phyloP scores from a whole-genome alignment of 1,284 basidiomycete genomes.

The Apiotrichum gamsii region DNA sequence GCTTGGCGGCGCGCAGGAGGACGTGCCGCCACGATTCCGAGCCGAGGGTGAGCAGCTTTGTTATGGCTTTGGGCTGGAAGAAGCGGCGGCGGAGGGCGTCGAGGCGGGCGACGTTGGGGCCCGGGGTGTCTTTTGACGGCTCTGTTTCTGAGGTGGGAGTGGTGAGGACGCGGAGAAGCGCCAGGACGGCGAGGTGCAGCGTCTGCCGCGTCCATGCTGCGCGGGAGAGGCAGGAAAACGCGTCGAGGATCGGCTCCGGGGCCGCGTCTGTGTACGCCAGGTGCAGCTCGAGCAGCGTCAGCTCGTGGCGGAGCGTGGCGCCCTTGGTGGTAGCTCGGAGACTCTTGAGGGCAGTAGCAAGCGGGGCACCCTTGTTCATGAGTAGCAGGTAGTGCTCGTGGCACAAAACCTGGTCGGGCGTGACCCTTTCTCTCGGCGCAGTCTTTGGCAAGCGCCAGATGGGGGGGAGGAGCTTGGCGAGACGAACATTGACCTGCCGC shows the following conservation, averaged over 20 bases:
- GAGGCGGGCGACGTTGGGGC: neutral
- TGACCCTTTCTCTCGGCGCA: neutral
- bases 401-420: neutral
- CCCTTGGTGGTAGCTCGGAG: neutral
- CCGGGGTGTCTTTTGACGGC: neutral
- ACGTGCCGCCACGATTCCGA: slow-evolving; percentile 28
- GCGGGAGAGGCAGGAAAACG: neutral
- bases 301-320: neutral
- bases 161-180: slow-evolving; percentile 10
- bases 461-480: neutral
- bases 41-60: slow-evolving; percentile 19
- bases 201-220: slow-evolving; percentile 12
- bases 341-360: neutral
- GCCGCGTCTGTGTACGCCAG: neutral
- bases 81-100: neutral
- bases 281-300: neutral
- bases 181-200: slow-evolving; percentile 12
- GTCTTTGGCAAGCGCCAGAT: neutral
- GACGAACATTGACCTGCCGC: too few relatives aligned
- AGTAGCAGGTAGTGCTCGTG: slow-evolving; percentile 8
- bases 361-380: neutral
- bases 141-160: neutral
- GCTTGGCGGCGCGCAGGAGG: slow-evolving; percentile 7
- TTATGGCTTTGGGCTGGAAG: too few relatives aligned
- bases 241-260: neutral